phyloP scores from a whole-genome alignment of 2,329 filamentous ascomycete genomes.

The Akanthomyces lecanii region DNA sequence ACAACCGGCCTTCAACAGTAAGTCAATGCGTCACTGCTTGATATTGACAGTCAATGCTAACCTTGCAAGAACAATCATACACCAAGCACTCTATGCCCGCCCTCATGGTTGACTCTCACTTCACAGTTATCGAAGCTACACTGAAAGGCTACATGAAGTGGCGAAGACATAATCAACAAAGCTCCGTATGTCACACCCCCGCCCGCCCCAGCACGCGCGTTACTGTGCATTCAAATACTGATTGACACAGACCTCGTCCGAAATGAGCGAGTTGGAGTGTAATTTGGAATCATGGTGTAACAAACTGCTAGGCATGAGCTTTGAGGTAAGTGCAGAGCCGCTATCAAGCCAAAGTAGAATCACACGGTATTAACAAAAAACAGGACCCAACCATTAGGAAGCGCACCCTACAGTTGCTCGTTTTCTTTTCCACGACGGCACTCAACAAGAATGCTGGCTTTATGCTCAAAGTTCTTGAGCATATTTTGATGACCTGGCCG shows the following conservation, averaged over 20 bases:
- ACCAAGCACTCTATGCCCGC: constrained; percentile 68
- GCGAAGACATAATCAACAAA: constrained; percentile 38
- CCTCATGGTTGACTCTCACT: constrained; percentile 80
- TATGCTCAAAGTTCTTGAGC: constrained; percentile 84
- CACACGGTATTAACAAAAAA: constrained; percentile 20
- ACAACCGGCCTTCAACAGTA: constrained; percentile 62
- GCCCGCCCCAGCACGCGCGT: background rate
- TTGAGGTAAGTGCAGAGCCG: constrained; percentile 48
- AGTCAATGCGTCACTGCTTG: constrained; percentile 24
- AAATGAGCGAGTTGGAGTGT: constrained; percentile 54
- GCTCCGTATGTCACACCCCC: constrained; percentile 26
- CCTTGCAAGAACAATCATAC: constrained; percentile 48
- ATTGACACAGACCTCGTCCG: constrained; percentile 37
- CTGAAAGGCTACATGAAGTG: constrained; percentile 87
- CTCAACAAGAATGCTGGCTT: constrained; percentile 73
- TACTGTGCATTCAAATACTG: background rate
- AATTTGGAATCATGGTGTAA: constrained; percentile 70
- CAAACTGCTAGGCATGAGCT: constrained; percentile 63
- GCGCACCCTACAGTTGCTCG: constrained; percentile 73
- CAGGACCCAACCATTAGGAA: constrained; percentile 79
- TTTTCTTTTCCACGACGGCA: constrained; percentile 78
- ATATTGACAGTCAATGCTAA: background rate
- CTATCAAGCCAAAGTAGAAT: no score
- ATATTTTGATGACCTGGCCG: constrained; percentile 83
- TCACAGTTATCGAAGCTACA: constrained; percentile 82